Conservation (phyloP, 345 rosid species). For the Reutealis trisperma region DNA sequence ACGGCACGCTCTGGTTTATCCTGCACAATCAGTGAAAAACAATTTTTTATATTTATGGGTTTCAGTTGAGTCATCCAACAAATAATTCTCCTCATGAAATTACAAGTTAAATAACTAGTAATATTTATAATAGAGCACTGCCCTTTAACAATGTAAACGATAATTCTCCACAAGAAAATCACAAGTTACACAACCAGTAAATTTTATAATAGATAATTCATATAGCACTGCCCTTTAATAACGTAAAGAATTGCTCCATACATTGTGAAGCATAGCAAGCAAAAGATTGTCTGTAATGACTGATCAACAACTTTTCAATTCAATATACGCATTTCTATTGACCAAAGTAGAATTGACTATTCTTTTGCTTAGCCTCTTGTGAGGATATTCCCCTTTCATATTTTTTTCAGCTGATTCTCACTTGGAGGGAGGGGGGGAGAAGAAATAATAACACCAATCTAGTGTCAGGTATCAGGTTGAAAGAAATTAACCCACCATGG, state of each 20-base stretch:
- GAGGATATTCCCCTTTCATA: background rate
- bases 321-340: background rate
- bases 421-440: background rate
- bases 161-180: too few species aligned
- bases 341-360: background rate
- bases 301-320: constrained; percentile 1
- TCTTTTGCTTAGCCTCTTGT: background rate
- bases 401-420: constrained; percentile 3
- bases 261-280: background rate
- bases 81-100: constrained; percentile 1
- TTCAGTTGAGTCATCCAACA: background rate
- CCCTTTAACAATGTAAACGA: background rate
- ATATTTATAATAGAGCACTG: background rate
- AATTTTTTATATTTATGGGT: constrained; percentile 1
- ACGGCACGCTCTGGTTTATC: constrained; percentile 79
- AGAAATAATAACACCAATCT: background rate
- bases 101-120: background rate
- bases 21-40: constrained; percentile 39
- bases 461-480: constrained; percentile 1
- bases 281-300: background rate
- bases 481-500: constrained; percentile 50
- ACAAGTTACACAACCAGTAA: background rate
- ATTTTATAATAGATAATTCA: background rate
- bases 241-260: background rate
- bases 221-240: background rate